These are phyloP conservation scores for Pyrenophora tritici-repentis DNA, from an alignment of 2,329 filamentous ascomycete genomes.

Conservation along the genomic window DNA sequence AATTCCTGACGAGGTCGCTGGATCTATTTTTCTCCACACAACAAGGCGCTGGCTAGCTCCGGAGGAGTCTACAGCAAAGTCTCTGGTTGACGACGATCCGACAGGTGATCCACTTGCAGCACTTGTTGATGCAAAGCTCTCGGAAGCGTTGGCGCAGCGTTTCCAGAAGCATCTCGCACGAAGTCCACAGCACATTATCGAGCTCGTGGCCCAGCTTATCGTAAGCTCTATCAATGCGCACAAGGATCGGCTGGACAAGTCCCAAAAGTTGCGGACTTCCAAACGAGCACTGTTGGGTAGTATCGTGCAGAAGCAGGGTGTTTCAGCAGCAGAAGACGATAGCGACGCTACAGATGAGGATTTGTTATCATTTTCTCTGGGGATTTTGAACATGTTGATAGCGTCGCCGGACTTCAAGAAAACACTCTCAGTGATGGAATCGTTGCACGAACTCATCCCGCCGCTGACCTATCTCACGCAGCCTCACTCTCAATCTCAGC, in stretches of 20 bases:
- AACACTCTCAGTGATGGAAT: slow-evolving; percentile 26
- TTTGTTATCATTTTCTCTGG: slow-evolving; percentile 48
- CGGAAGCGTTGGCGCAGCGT: slow-evolving; percentile 68
- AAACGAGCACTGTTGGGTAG: slow-evolving; percentile 34
- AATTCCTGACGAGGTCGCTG: slow-evolving; percentile 60
- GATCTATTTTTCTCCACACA: slow-evolving; percentile 64
- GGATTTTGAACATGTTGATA: slow-evolving; percentile 47
- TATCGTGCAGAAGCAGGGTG: slow-evolving; percentile 27
- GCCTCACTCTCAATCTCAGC: background rate
- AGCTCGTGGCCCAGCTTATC: slow-evolving; percentile 67
- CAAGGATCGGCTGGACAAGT: slow-evolving; percentile 50
- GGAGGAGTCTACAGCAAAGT: slow-evolving; percentile 9
- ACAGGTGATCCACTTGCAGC: slow-evolving; percentile 52
- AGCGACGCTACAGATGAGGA: slow-evolving; percentile 33
- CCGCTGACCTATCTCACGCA: slow-evolving; percentile 34
- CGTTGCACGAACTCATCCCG: slow-evolving; percentile 14
- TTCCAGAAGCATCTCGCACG: slow-evolving; percentile 67
- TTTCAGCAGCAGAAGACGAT: background rate
- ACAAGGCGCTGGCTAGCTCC: slow-evolving; percentile 62
- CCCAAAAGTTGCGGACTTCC: slow-evolving; percentile 20
- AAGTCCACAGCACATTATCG: slow-evolving; percentile 67
- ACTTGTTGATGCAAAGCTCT: slow-evolving; percentile 64
- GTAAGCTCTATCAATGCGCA: slow-evolving; percentile 49
- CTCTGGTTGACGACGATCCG: slow-evolving; percentile 37
- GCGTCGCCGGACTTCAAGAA: slow-evolving; percentile 42